Conservation (phyloP, 805 yeast species). For the Brettanomyces nanus region DNA sequence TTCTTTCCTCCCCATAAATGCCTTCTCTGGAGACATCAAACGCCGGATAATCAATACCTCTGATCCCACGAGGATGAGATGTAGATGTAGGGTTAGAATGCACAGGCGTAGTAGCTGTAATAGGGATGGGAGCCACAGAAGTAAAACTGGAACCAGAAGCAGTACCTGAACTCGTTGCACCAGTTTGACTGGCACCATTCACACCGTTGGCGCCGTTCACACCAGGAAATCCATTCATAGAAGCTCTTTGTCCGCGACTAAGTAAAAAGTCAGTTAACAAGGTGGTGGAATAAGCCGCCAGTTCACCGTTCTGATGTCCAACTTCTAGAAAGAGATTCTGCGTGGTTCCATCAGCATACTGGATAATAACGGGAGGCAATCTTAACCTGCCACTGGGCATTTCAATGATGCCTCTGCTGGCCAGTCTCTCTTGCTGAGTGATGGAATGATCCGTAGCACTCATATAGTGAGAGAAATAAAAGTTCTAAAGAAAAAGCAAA, state of each 20-base stretch:
- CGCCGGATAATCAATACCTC: conserved; percentile 29
- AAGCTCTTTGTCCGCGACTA: conserved; percentile 1
- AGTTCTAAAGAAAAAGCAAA: too few species aligned
- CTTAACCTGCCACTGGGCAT: conserved; percentile 16
- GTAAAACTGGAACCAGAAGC: not conserved
- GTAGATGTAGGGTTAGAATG: not conserved
- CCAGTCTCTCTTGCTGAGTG: not conserved
- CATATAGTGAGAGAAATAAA: too few species aligned
- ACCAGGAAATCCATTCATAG: not conserved
- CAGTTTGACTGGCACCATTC: not conserved
- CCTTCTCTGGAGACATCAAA: conserved; percentile 29
- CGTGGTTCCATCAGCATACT: conserved; percentile 23
- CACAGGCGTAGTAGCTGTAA: not conserved
- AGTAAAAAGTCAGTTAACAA: conserved; percentile 2
- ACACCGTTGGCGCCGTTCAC: not conserved
- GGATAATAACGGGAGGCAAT: conserved; percentile 24
- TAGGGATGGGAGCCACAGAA: not conserved
- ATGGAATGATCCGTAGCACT: not conserved
- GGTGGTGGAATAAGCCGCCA: not conserved
- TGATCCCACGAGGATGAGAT: conserved; percentile 10
- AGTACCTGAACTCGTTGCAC: not conserved
- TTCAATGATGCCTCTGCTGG: conserved; percentile 12
- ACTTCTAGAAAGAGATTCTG: conserved; percentile 25
- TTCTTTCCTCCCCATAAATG: conserved; percentile 19
- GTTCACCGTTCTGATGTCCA: conserved; percentile 13